phyloP scores from a whole-genome alignment of 345 rosid species.

The Boechera retrofracta region DNA sequence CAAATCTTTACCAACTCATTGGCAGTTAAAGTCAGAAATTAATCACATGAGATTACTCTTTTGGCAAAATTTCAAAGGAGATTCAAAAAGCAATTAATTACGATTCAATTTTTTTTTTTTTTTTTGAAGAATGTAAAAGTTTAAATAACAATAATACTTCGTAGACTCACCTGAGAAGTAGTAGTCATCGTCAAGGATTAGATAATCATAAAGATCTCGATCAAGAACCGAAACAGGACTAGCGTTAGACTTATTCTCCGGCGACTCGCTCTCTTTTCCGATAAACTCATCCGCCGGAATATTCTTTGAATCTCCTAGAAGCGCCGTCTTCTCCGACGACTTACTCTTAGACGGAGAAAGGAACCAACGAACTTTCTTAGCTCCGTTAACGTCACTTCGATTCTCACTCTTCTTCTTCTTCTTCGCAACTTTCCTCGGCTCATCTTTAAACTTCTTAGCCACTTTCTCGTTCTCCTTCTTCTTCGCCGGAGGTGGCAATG shows the following conservation, averaged over 20 bases:
- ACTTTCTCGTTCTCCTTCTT: conserved; percentile 49
- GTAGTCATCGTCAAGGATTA: conserved; percentile 45
- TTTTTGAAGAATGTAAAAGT: background rate
- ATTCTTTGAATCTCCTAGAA: conserved; percentile 35
- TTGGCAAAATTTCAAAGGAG: background rate
- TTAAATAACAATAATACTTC: background rate
- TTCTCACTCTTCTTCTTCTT: conserved; percentile 47
- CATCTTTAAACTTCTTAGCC: conserved; percentile 56
- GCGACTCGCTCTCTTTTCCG: conserved; percentile 38
- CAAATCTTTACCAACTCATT: background rate
- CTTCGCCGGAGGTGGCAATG: conserved; percentile 22
- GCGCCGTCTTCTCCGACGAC: conserved; percentile 35
- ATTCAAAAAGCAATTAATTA: background rate
- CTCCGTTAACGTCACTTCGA: conserved; percentile 42
- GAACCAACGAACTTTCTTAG: conserved; percentile 49
- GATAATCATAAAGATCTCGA: conserved; percentile 50
- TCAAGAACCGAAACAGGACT: conserved; percentile 70
- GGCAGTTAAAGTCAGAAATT: background rate
- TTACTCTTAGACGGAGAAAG: conserved; percentile 46
- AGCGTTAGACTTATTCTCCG: conserved; percentile 46
- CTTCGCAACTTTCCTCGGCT: conserved; percentile 52
- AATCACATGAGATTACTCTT: background rate
- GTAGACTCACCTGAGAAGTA: conserved; percentile 54
- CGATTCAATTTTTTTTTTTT: background rate
- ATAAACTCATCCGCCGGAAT: conserved; percentile 10